Conservation (phyloP, 2,329 filamentous ascomycete genomes). For the Cryphonectria nitschkei region DNA sequence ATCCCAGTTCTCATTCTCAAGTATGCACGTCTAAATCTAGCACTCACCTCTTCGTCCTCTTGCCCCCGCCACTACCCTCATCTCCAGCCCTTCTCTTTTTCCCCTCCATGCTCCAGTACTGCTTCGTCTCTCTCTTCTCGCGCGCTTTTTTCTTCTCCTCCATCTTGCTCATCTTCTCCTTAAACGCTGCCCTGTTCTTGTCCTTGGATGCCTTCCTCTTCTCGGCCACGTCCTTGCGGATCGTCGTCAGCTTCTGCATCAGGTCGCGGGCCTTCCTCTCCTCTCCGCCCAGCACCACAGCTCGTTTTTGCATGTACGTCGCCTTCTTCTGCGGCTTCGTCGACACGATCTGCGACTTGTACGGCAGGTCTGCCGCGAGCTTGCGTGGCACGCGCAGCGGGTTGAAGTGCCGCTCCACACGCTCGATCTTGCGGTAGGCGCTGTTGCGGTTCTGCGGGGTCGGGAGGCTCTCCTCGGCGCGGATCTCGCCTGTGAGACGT, state of each 20-base stretch:
- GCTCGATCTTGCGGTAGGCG: slow-evolving; percentile 74
- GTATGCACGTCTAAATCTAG: not conserved
- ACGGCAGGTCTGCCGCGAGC: slow-evolving; percentile 83
- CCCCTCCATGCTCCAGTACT: slow-evolving; percentile 91
- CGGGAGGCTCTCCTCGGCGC: slow-evolving; percentile 72
- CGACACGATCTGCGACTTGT: slow-evolving; percentile 84
- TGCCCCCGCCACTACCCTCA: slow-evolving; percentile 46
- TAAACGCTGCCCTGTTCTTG: slow-evolving; percentile 77
- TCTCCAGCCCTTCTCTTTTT: slow-evolving; percentile 61
- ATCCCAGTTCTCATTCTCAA: not conserved
- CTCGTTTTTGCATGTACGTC: slow-evolving; percentile 94
- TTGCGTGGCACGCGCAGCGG: slow-evolving; percentile 75
- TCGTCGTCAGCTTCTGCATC: slow-evolving; percentile 89
- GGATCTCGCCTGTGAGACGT: slow-evolving; percentile 91
- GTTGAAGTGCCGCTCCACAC: slow-evolving; percentile 76
- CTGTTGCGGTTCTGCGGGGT: slow-evolving; percentile 85
- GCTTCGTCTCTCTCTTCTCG: slow-evolving; percentile 89
- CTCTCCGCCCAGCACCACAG: slow-evolving; percentile 82
- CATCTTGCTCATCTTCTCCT: slow-evolving; percentile 80
- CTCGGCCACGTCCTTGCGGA: slow-evolving; percentile 87
- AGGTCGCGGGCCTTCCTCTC: slow-evolving; percentile 87
- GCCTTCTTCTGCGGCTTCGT: slow-evolving; percentile 78
- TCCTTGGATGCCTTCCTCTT: slow-evolving; percentile 87
- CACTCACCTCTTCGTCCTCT: slow-evolving; percentile 40
- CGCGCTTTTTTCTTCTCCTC: slow-evolving; percentile 83